Conservation (phyloP, 208 protist genomes). For the Trypanosoma mega region DNA sequence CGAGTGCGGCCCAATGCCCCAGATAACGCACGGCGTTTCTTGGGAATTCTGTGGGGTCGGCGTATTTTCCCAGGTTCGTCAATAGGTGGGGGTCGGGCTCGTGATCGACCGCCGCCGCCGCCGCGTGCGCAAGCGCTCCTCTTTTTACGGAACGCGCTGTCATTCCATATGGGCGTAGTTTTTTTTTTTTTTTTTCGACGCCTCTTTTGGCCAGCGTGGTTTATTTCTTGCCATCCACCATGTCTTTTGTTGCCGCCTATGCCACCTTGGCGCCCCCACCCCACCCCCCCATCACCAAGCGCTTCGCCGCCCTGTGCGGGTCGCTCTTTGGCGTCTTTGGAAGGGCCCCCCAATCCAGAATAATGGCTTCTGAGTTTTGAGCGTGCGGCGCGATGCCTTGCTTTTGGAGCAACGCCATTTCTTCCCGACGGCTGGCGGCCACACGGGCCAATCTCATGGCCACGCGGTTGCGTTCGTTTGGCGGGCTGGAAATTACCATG, state of each 20-base stretch:
- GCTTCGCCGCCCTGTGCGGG: constrained; percentile 2
- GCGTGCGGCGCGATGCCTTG: constrained; percentile 8
- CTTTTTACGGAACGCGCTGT: constrained; percentile 17
- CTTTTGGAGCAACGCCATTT: constrained; percentile 13
- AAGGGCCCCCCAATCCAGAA: constrained; percentile 1
- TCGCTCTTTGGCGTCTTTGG: constrained; percentile 7
- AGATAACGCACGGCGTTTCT: too few species aligned
- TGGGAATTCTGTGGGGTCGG: too few species aligned
- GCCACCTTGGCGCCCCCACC: background rate
- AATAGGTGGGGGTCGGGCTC: constrained; percentile 5
- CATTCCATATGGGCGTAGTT: constrained; percentile 5
- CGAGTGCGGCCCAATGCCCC: too few species aligned
- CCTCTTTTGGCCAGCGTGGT: background rate
- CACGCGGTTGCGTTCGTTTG: constrained; percentile 7
- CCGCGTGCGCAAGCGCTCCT: constrained; percentile 3
- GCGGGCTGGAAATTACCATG: too few species aligned
- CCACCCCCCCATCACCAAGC: background rate
- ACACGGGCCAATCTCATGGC: constrained; percentile 7
- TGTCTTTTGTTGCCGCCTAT: background rate
- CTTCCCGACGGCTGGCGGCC: background rate
- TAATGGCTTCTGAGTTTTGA: background rate
- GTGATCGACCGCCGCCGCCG: constrained; percentile 7
- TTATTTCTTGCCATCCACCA: constrained; percentile 1
- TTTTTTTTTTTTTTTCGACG: constrained; percentile 15
- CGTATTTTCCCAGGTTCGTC: constrained; percentile 8